A percentile compares a stretch with the other conserved stretches of the same genome.
Evolutionary conservation across 139 green algal species (phyloP).

Genomic region (Nannochloris sp.): DNA sequence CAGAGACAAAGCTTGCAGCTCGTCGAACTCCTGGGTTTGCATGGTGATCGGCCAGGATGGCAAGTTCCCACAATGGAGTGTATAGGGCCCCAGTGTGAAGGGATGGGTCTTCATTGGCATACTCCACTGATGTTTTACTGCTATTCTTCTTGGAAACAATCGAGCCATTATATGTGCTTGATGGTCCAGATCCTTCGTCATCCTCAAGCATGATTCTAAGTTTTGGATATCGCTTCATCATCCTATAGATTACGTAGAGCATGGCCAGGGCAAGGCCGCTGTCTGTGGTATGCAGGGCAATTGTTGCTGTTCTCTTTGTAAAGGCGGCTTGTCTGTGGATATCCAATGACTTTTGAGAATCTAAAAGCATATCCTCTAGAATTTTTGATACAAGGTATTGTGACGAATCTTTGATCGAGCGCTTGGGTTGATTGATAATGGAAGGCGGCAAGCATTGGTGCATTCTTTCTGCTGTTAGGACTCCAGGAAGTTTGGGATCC

Average conservation of each 20-base stretch:
- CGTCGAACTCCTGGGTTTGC: conserved; percentile 19
- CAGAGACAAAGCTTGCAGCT: conserved; percentile 5
- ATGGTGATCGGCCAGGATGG: conserved; percentile 30
- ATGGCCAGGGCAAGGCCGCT: conserved; percentile 23
- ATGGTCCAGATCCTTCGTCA: conserved; percentile 43
- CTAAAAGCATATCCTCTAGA: conserved; percentile 21
- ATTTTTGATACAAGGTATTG: conserved; percentile 2
- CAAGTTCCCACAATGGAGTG: conserved; percentile 39
- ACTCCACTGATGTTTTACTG: neutral
- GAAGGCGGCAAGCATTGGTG: neutral
- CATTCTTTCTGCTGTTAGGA: neutral
- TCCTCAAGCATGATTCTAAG: conserved; percentile 58
- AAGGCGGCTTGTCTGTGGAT: conserved; percentile 37
- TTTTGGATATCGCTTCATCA: conserved; percentile 39
- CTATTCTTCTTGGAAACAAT: neutral
- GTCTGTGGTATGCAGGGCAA: conserved; percentile 11
- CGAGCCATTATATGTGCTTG: conserved; percentile 13
- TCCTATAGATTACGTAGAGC: conserved; percentile 32
- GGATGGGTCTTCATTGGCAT: conserved; percentile 4
- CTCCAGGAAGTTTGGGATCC: neutral
- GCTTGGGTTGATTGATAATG: neutral
- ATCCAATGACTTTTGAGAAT: conserved; percentile 37
- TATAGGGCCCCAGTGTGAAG: conserved; percentile 15
- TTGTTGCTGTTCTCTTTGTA: conserved; percentile 30
- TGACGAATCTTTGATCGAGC: neutral